Base-by-base conservation (phyloP, 306 rosid genomes). In the Fagus sylvatica region DNA sequence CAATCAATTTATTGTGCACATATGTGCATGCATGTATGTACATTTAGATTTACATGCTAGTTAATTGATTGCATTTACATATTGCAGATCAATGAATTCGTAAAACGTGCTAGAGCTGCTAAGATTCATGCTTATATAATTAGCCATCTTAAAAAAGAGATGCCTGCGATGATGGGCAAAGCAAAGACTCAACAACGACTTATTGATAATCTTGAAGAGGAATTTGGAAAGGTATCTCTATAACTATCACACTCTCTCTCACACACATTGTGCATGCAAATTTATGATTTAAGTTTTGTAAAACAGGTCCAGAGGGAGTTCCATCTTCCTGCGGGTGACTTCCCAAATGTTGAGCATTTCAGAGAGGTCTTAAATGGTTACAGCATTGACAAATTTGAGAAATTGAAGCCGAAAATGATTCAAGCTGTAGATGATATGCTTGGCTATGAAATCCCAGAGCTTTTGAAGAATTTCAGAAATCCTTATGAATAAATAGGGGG, bases 161-260 rank as follows among this genome's bases (percentile, higher is more conserved):
- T 95, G 99, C 99, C 99, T 79, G 7, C 94, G 1, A 85, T 95
- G 89, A 89, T 95, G 7, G 99, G 98, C 64, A 95, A 95, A 86
- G 85, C 97, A 3, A 95, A 91, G 85, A 72, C 93, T 75, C 99
- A 95, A 67, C 91, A 91, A 80, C 90, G 74, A 73, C 96, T 95
- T 54, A 75, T 83, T 65, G 91, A 91, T 69, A 93, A 87, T 65
- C 77, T 95, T 82, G 94, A 49, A 9, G 90, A 40, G 34, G 98
- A 90, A 85, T 95, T 95, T 28, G 85, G 53, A 78, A 95, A 95
- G 99, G 98, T 95, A 82, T 48, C 72, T 73, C 46, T 36, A 30
- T 33, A 3, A 19, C 33, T 56, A 28, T 54, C 39, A 28, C 56
- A 12, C 4, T 10, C 11, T 51, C 4, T 56, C 34, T 57, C n/a